Percentiles rank a stretch among this genome's conserved stretches.
phyloP scores from a whole-genome alignment of 2,329 filamentous ascomycete species.

The Venturia carpophila region DNA sequence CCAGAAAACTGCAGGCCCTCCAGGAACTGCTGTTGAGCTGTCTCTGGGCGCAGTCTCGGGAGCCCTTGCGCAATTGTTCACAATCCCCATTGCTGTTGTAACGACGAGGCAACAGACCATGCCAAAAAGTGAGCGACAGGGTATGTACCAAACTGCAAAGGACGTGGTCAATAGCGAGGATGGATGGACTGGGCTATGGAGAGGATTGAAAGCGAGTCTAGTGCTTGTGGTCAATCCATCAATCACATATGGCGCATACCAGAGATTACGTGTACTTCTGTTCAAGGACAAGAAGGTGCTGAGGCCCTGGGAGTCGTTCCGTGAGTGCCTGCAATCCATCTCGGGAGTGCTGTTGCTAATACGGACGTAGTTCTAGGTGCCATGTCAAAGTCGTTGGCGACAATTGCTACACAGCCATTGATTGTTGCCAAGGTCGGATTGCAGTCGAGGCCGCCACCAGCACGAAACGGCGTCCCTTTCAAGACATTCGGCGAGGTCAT shows the following conservation, averaged over 20 bases:
- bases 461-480: constrained; percentile 81
- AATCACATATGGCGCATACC: constrained; percentile 96
- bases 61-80: constrained; percentile 88
- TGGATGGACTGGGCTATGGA: constrained; percentile 82
- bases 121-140: constrained; percentile 72
- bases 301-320: constrained; percentile 79
- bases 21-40: constrained; percentile 75
- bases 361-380: constrained; percentile 67
- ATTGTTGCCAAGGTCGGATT: constrained; percentile 97
- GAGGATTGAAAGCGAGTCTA: constrained; percentile 89
- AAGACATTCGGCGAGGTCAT: constrained; percentile 92
- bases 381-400: constrained; percentile 86
- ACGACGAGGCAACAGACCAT: constrained; percentile 96
- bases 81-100: constrained; percentile 90
- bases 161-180: constrained; percentile 90
- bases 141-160: constrained; percentile 74
- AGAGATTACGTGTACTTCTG: constrained; percentile 68
- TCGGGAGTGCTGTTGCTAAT: constrained; percentile 20
- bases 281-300: constrained; percentile 71
- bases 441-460: constrained; percentile 83
- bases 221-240: constrained; percentile 93
- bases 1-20: constrained; percentile 51
- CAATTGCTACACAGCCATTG: constrained; percentile 83
- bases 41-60: constrained; percentile 79
- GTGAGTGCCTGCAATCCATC: constrained; percentile 49